A percentile compares a stretch with the other conserved stretches of the same genome.
These are phyloP conservation scores for Sporormia fimetaria DNA, from an alignment of 495 filamentous ascomycete genomes.

Conservation along the genomic window DNA sequence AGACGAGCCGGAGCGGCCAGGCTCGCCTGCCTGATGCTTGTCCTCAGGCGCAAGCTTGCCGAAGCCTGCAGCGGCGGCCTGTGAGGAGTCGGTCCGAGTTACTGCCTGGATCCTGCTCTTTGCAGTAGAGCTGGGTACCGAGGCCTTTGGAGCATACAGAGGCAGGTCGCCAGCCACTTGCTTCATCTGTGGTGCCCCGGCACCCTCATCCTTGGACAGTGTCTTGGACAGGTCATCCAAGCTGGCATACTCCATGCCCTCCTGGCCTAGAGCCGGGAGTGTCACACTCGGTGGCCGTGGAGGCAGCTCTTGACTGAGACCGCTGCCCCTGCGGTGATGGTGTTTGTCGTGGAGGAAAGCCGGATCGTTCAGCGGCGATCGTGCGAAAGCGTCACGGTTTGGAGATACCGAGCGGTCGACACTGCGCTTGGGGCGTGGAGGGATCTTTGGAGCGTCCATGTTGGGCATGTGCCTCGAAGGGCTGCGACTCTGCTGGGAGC, in stretches of 20 bases:
- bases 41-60: slow-evolving; percentile 57
- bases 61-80: slow-evolving; percentile 71
- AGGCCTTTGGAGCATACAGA: slow-evolving; percentile 84
- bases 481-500: slow-evolving; percentile 16
- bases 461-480: slow-evolving; percentile 31
- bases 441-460: slow-evolving; percentile 44
- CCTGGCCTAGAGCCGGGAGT: slow-evolving; percentile 76
- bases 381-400: slow-evolving; percentile 62
- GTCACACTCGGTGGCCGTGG: slow-evolving; percentile 62
- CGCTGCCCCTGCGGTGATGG: slow-evolving; percentile 33
- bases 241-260: slow-evolving; percentile 76
- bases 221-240: slow-evolving; percentile 36
- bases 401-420: slow-evolving; percentile 71
- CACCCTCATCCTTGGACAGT: slow-evolving; percentile 8
- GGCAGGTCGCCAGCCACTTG: slow-evolving; percentile 71
- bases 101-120: slow-evolving; percentile 70
- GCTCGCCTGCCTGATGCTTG: slow-evolving; percentile 21
- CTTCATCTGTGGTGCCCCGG: slow-evolving; percentile 53
- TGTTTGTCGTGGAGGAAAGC: slow-evolving; percentile 38
- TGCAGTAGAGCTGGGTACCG: slow-evolving; percentile 62
- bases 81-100: slow-evolving; percentile 77
- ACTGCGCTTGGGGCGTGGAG: slow-evolving; percentile 61
- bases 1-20: slow-evolving; percentile 40
- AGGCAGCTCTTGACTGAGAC: slow-evolving; percentile 40
- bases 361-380: slow-evolving; percentile 73